Evolutionary conservation across 495 filamentous ascomycete genomes (phyloP).

Genomic region (Talaromyces ruber): DNA sequence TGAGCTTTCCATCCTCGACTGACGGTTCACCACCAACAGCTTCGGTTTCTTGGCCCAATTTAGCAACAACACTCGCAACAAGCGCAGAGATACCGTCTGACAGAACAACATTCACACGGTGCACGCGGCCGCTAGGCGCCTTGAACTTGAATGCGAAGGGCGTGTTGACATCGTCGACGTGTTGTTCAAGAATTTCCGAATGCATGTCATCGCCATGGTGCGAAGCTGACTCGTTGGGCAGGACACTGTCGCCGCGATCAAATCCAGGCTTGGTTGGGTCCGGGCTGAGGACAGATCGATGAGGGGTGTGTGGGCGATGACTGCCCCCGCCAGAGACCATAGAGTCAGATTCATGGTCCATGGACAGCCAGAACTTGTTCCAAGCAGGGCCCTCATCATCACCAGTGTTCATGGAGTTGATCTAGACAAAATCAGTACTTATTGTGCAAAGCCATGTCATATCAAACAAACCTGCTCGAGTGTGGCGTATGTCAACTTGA

Average conservation of each 20-base stretch:
- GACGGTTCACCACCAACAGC: constrained; percentile 73
- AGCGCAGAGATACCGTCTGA: constrained; percentile 75
- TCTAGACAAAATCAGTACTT: constrained; percentile 31
- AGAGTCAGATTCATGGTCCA: constrained; percentile 94
- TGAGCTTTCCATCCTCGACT: constrained; percentile 67
- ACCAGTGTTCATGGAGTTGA: constrained; percentile 65
- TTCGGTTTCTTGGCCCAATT: constrained; percentile 81
- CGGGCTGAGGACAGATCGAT: constrained; percentile 67
- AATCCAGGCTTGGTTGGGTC: constrained; percentile 54
- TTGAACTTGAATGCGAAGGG: constrained; percentile 99
- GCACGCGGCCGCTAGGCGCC: constrained; percentile 90
- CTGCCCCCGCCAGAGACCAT: constrained; percentile 86
- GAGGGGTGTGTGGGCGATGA: constrained; percentile 50
- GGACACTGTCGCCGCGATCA: constrained; percentile 71
- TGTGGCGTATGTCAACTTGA: constrained; percentile 96
- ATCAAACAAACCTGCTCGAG: constrained; percentile 69
- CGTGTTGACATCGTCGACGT: constrained; percentile 49
- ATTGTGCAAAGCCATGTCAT: background rate
- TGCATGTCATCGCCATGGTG: constrained; percentile 78
- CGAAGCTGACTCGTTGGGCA: constrained; percentile 89
- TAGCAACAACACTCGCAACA: constrained; percentile 68
- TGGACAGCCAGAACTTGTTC: constrained; percentile 99
- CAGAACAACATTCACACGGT: constrained; percentile 78
- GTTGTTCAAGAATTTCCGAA: constrained; percentile 45
- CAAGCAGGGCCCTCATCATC: constrained; percentile 95